These are phyloP conservation scores for Gastrodia elata DNA, from an alignment of 106 monocot genomes.

Conservation along the genomic window DNA sequence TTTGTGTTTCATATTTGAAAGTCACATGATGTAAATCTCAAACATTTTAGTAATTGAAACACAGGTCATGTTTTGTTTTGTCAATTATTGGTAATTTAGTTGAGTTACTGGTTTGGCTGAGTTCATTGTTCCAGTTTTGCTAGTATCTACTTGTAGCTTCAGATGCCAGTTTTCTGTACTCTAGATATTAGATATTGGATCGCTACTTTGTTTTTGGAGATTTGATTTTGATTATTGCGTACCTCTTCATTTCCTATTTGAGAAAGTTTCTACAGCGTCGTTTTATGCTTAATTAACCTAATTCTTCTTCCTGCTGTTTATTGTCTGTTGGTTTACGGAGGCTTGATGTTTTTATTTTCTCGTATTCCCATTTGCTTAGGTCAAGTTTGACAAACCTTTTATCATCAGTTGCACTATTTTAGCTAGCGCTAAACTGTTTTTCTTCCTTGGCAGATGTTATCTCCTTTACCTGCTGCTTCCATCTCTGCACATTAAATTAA, in stretches of 20 bases:
- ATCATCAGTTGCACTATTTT: neutral
- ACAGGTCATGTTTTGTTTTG: neutral
- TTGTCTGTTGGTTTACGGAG: neutral
- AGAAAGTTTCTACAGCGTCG: neutral
- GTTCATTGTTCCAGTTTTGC: neutral
- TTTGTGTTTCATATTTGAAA: neutral
- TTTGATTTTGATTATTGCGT: neutral
- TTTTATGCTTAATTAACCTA: too few relatives aligned
- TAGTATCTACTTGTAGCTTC: neutral
- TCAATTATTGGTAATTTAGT: neutral
- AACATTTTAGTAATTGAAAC: neutral
- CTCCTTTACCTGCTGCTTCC: neutral
- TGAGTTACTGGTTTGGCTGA: neutral
- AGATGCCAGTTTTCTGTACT: neutral
- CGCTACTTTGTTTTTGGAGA: neutral
- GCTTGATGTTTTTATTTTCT: neutral
- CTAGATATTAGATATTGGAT: neutral
- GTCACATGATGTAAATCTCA: neutral
- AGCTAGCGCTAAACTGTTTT: neutral
- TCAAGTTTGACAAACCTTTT: neutral
- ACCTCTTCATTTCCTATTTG: neutral
- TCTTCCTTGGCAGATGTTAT: neutral
- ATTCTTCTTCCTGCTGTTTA: too few relatives aligned
- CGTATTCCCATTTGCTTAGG: neutral
- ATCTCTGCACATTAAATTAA: neutral